Conservation (phyloP, 2,329 filamentous ascomycete genomes). For the Polychaeton citri region DNA sequence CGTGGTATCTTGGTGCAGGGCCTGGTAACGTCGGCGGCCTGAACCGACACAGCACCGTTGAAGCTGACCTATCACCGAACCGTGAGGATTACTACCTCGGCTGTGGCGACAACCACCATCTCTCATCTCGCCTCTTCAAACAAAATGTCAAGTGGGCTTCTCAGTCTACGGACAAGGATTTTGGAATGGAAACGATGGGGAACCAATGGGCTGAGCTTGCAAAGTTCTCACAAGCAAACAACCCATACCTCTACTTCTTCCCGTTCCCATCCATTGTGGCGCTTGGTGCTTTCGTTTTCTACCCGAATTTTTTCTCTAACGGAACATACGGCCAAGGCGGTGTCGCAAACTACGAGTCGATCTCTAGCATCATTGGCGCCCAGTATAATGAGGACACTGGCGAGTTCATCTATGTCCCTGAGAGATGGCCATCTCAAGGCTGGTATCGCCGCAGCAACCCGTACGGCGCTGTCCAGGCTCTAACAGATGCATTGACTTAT, state of each 20-base stretch:
- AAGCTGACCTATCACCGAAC: conserved; percentile 19
- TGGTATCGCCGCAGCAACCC: conserved; percentile 17
- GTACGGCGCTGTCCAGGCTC: conserved; percentile 17
- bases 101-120: conserved; percentile 19
- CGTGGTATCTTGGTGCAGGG: conserved; percentile 15
- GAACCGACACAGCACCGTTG: conserved; percentile 18
- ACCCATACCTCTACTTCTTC: conserved; percentile 21
- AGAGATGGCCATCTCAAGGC: conserved; percentile 14
- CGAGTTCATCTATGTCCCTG: conserved; percentile 17
- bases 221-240: conserved; percentile 12
- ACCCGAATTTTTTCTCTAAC: conserved; percentile 22
- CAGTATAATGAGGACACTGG: conserved; percentile 12
- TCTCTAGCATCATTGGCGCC: conserved; percentile 17
- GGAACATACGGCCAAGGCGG: conserved; percentile 23
- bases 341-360: conserved; percentile 21
- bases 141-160: conserved; percentile 15
- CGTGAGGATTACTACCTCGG: conserved; percentile 21
- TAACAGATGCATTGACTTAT: conserved; percentile 19
- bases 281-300: conserved; percentile 17
- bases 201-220: conserved; percentile 9
- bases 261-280: conserved; percentile 20
- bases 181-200: conserved; percentile 15
- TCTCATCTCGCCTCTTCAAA: conserved; percentile 18
- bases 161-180: conserved; percentile 11
- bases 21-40: conserved; percentile 13